phyloP scores from a whole-genome alignment of 1,284 basidiomycete species.

The Ganoderma meredithae region DNA sequence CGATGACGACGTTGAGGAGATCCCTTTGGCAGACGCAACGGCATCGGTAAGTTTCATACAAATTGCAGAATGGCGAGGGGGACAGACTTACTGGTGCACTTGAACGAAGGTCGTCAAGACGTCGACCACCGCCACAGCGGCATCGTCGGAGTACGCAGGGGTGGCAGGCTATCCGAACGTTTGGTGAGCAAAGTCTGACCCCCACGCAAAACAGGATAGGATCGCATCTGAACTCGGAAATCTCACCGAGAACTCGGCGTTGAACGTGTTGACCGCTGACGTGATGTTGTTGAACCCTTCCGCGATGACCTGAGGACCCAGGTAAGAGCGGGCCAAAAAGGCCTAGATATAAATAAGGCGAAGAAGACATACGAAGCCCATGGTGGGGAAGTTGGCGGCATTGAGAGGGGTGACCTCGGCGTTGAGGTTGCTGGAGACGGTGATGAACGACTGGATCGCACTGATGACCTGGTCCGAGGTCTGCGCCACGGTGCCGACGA shows the following conservation, averaged over 20 bases:
- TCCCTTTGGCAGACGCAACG: not conserved
- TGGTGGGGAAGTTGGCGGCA: not conserved
- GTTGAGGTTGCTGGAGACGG: not conserved
- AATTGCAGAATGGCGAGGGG: not conserved
- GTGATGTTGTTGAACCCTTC: conserved; percentile 6
- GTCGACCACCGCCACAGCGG: not conserved
- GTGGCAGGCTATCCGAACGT: not conserved
- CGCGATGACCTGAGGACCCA: not conserved
- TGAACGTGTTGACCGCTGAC: not conserved
- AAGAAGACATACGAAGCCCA: not conserved
- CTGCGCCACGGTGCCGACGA: conserved; percentile 4
- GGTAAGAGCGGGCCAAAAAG: too few species aligned
- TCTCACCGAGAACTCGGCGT: conserved; percentile 3
- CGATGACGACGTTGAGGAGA: not conserved
- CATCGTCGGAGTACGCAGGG: not conserved
- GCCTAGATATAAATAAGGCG: too few species aligned
- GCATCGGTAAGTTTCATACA: too few species aligned
- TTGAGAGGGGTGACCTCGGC: not conserved
- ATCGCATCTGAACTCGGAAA: too few species aligned
- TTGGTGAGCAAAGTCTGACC: too few species aligned
- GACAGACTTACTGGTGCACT: not conserved
- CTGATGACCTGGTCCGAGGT: not conserved
- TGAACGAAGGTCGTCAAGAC: conserved; percentile 5
- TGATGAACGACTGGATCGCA: conserved; percentile 2
- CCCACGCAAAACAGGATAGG: too few species aligned